A percentile compares a stretch with the other conserved stretches of the same genome.
Conservation (phyloP, 768 basidiomycete genomes). For the Naganishia friedmannii region DNA sequence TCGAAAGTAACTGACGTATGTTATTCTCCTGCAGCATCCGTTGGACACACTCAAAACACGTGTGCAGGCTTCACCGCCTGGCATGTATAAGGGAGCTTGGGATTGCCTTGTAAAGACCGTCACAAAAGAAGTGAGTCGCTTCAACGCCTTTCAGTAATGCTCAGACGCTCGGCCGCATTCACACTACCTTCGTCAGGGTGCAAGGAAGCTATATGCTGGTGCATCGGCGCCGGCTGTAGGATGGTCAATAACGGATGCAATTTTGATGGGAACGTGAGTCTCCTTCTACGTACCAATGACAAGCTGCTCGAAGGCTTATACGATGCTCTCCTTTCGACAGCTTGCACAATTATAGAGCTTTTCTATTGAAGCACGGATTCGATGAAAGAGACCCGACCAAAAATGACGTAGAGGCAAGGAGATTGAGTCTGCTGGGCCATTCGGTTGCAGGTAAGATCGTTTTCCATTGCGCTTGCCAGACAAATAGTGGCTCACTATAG, state of each 20-base stretch:
- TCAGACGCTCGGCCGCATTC: slow-evolving; percentile 24
- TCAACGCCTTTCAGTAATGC: not conserved
- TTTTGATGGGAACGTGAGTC: slow-evolving; percentile 50
- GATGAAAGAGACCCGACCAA: slow-evolving; percentile 36
- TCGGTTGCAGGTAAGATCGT: slow-evolving; percentile 39
- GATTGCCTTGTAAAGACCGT: slow-evolving; percentile 33
- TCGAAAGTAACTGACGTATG: not conserved
- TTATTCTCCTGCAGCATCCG: slow-evolving; percentile 11
- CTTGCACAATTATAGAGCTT: slow-evolving; percentile 49
- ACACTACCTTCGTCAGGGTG: slow-evolving; percentile 28
- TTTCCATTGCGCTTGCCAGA: no score
- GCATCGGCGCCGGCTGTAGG: slow-evolving; percentile 48
- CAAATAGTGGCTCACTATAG: not conserved
- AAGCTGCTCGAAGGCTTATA: not conserved
- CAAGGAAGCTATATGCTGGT: slow-evolving; percentile 46
- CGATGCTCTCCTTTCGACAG: slow-evolving; percentile 30
- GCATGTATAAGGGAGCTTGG: slow-evolving; percentile 24
- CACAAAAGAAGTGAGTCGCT: slow-evolving; percentile 17
- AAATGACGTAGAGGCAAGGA: slow-evolving; percentile 15
- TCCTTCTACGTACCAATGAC: no score
- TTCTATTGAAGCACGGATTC: slow-evolving; percentile 43
- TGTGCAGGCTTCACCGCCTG: slow-evolving; percentile 27
- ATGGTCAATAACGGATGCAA: slow-evolving; percentile 51
- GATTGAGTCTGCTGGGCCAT: slow-evolving; percentile 47
- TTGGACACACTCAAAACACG: slow-evolving; percentile 30